Conservation (phyloP, 179 eudicot genomes). For the Dionaea muscipula region DNA sequence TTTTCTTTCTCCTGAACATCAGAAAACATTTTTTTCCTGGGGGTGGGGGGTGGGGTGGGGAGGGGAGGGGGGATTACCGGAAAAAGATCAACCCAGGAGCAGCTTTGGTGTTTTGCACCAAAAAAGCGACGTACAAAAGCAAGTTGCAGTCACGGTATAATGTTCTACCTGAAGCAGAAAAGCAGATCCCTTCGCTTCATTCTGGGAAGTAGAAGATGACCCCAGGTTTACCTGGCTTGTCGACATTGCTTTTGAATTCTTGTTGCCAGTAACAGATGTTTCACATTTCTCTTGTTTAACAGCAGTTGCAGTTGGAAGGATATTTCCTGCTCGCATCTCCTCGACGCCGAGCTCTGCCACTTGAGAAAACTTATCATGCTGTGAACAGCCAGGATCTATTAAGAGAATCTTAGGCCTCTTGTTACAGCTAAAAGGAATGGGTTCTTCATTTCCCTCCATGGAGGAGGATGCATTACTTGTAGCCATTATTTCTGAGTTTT, state of each 20-base stretch:
- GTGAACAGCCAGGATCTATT: conserved; percentile 20
- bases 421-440: conserved; percentile 23
- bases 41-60: too few relatives aligned
- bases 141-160: conserved; percentile 2
- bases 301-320: conserved; percentile 7
- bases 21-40: too few relatives aligned
- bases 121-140: too few relatives aligned
- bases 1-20: too few relatives aligned
- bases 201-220: conserved; percentile 15
- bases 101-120: too few relatives aligned
- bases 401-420: conserved; percentile 41
- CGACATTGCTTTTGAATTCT: conserved; percentile 10
- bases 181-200: conserved; percentile 46
- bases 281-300: conserved; percentile 13
- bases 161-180: conserved; percentile 62
- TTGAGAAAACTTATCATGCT: conserved; percentile 12
- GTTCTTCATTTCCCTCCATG: conserved; percentile 17
- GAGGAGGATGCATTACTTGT: conserved; percentile 23
- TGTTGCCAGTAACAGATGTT: conserved; percentile 10
- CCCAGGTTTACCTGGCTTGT: conserved; percentile 21
- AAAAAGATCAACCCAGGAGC: too few relatives aligned
- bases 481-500: conserved; percentile 21
- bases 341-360: conserved; percentile 6
- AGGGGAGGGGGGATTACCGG: too few relatives aligned
- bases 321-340: conserved; percentile 9